Base-by-base conservation (phyloP, 1,139 yeast genomes). In the Geotrichum restrictum region DNA sequence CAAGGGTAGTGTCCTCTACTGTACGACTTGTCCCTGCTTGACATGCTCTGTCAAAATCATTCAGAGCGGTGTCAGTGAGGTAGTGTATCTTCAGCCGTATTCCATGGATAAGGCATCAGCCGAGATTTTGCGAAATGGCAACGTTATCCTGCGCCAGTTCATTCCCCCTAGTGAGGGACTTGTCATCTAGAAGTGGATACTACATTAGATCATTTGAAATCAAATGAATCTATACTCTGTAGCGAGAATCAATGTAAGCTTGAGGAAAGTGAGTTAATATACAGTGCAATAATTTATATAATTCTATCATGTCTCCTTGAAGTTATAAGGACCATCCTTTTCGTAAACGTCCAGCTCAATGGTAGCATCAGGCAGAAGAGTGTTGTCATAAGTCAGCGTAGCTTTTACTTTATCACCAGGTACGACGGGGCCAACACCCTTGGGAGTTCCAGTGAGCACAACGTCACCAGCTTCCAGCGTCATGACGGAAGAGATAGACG, bases 21-120 rank as follows among this genome's bases (percentile, higher is more conserved):
- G 98, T 70, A 93, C 93, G 67, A 93, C 98, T 0, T 93, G 98
- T 64, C 99, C 99, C 0, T 94, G 99, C 66, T 74, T 93, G 57
- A 94, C 98, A 0, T 93, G 99, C 68, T 83, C 96, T 5, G 88
- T 93, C 47, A 93, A 93, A 70, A 91, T 93, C 51, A 96, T 89
- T 8, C 99, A 93, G 69, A 78, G 87, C 60, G 98, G 98, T 1
- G 83, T 93, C 48, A 76, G 74, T 32, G 96, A 91, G 67, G 98
- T 93, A n/a, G 95, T 93, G 2, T 93, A 89, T 65, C 88, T 95
- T 2, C 95, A 87, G 68, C 81, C 89, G 56, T 93, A 93, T 66
- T 83, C 93, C 47, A 93, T 93, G 98, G 98, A 93, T 65, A 78
- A 73, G 10, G 74, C 78, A 27, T 83, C 94, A 36, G 84, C 82